Conservation (phyloP, 2,329 filamentous ascomycete species). For the Elsinoe arachidis region DNA sequence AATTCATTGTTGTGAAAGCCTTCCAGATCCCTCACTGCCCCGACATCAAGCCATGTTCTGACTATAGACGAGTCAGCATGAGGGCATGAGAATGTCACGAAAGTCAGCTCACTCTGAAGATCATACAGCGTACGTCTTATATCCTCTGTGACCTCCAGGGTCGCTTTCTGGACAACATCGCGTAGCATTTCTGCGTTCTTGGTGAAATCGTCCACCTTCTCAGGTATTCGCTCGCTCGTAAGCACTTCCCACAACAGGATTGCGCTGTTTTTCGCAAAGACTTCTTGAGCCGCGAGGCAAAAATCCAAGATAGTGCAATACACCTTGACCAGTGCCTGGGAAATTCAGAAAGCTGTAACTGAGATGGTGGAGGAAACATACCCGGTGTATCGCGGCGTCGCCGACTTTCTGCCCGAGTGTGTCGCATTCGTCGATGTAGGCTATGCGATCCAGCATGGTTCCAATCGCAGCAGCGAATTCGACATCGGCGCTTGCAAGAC, state of each 20-base stretch:
- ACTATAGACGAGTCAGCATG: background rate
- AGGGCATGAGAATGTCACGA: background rate
- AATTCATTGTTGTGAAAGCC: background rate
- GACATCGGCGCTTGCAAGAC: conserved; percentile 1
- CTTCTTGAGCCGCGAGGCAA: background rate
- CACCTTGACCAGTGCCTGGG: background rate
- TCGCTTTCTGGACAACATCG: background rate
- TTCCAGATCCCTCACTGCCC: background rate
- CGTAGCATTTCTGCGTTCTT: background rate
- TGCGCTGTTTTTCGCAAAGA: background rate
- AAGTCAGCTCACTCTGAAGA: background rate
- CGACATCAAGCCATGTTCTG: background rate
- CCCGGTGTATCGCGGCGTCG: background rate
- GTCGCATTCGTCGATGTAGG: conserved; percentile 9
- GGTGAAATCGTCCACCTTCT: background rate
- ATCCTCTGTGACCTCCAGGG: background rate
- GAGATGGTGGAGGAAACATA: background rate
- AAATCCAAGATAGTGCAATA: background rate
- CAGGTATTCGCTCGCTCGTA: background rate
- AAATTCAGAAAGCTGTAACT: background rate
- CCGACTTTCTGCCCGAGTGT: background rate
- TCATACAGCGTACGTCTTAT: background rate
- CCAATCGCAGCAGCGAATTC: background rate
- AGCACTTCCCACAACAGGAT: background rate
- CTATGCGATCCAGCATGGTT: background rate